A percentile compares a stretch with the other conserved stretches of the same genome.
These are phyloP conservation scores for Pterulicium gracile DNA, from an alignment of 1,284 basidiomycete species.

Conservation along the genomic window DNA sequence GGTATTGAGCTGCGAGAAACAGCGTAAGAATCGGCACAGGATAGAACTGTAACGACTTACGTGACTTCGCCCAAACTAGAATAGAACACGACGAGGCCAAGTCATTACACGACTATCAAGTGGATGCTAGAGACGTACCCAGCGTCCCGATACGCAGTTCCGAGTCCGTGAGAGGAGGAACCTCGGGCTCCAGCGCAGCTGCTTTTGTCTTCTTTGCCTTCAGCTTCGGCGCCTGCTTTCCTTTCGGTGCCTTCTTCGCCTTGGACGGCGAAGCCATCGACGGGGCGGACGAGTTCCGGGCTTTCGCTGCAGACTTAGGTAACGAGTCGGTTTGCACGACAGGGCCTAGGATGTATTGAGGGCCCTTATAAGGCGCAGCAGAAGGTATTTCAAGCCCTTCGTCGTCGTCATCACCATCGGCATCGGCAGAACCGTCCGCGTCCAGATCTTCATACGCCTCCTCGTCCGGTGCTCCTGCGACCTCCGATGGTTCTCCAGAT, in stretches of 20 bases:
- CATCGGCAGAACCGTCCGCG: not conserved
- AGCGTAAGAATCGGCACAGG: slow-evolving; percentile 3
- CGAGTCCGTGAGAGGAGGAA: slow-evolving; percentile 11
- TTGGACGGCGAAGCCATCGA: not conserved
- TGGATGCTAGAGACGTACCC: slow-evolving; percentile 25
- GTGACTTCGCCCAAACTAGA: slow-evolving; percentile 56
- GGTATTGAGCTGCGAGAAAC: not conserved
- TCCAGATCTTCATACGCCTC: not conserved
- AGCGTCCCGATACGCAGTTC: slow-evolving; percentile 27
- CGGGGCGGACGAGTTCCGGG: too few species aligned
- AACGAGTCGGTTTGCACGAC: not conserved
- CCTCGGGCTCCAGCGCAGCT: not conserved
- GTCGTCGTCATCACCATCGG: slow-evolving; percentile 1
- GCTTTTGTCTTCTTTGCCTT: not conserved
- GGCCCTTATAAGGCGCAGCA: not conserved
- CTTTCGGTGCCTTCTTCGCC: not conserved
- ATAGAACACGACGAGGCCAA: slow-evolving; percentile 6
- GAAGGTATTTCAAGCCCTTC: not conserved
- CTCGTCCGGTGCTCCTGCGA: too few species aligned
- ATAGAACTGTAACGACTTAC: slow-evolving; percentile 24
- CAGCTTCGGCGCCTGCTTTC: not conserved
- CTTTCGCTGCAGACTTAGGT: not conserved
- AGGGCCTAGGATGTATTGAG: not conserved
- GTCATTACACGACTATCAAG: slow-evolving; percentile 6
- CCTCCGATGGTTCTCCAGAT: too few species aligned